Evolutionary conservation across 805 yeast genomes (phyloP), one percentile per base, ranked within the genome.

Genomic region (Yamadazyma scolyti): DNA sequence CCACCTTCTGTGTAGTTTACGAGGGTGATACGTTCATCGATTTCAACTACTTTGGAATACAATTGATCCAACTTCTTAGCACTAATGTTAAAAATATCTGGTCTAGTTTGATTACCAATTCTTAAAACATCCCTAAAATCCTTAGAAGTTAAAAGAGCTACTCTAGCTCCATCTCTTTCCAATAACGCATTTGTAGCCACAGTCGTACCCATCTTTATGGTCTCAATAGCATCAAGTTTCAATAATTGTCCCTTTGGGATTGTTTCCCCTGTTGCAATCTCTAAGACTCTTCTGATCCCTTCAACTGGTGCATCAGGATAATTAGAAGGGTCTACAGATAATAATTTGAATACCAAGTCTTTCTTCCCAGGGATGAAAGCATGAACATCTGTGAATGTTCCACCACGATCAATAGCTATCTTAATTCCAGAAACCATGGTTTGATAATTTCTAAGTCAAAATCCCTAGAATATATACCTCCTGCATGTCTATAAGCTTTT

Each of bases 121-220:
- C 68, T 56, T 38, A 89, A 61, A 28, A 82, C 75, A 48, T 89
- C 96, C 39, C 73, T 75, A 57, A 86, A 88, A 0, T 96, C 97
- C 44, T 76, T 79, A 12, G 96, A 84, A 2, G 93, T 85, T 6
- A 87, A 56, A 37, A 89, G 68, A 1, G 89, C 93, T 47, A 90
- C 86, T 17, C 76, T 63, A 39, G 85, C 90, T 25, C 96, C 97
- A 47, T 86, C 86, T 40, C 97, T 71, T 49, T 88, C 96, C 37
- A 88, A 64, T 18, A 90, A 67, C 1, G 96, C 95, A 57, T 88
- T 88, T 4, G 96, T 88, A 4, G 97, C 96, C 9, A 86, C 88
- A 0, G 96, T 87, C 4, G 96, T 86, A 4, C 96, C 96, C 81
- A 87, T 78, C 34, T 94, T 67, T 27, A 86, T 73, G 20, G 77